Base-by-base conservation (phyloP, 495 filamentous ascomycete genomes). In the Collariella sp. region DNA sequence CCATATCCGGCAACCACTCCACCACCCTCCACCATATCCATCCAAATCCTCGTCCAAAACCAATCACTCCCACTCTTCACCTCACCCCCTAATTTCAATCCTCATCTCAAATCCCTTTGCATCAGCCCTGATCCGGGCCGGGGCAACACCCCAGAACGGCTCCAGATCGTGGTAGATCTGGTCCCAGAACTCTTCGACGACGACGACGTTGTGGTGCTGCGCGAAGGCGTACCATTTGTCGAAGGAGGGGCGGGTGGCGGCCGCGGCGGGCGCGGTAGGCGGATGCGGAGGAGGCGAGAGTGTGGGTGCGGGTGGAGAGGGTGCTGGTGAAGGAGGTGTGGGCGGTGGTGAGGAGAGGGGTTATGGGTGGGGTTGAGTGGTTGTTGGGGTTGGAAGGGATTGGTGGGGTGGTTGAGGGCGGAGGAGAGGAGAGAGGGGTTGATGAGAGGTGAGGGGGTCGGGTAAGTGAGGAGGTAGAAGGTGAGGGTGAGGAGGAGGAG, bases 161-260 rank as follows among this genome's bases (percentile, higher is more conserved):
- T 80, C 76, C 22, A 87, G 63, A 62, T 89, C 85, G 51, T 83
- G 81, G 57, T 81, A 78, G 38, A 88, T 82, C 59, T 86, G 86
- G 57, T 87, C 82, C 61, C 83, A 87, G 54, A 81, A 81, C 56
- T 87, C 84, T 55, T 88, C 86, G 34, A 88, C 76, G 16, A 86
- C 76, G 40, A 84, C 63, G 16, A 78, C 80, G 11, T 79, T 70
- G 11, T 75, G 70, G 45, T 82, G 72, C 52, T 74, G 70, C 10
- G 86, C 86, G 51, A 82, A 88, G 34, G 73, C 66, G 62, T 80
- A 86, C 86, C 86, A 89, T 36, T 67, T 67, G 48, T 83, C 78
- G 60, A 87, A 89, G 4, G 83, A 86, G 85, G 11, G 86, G 86
- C 2, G 86, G 86, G 58, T 88, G 84, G 6, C 85, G 73, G 18